A percentile compares a stretch with the other conserved stretches of the same genome.
Evolutionary conservation across 495 filamentous ascomycete species (phyloP).

Genomic region (Talaromyces thailandensis): DNA sequence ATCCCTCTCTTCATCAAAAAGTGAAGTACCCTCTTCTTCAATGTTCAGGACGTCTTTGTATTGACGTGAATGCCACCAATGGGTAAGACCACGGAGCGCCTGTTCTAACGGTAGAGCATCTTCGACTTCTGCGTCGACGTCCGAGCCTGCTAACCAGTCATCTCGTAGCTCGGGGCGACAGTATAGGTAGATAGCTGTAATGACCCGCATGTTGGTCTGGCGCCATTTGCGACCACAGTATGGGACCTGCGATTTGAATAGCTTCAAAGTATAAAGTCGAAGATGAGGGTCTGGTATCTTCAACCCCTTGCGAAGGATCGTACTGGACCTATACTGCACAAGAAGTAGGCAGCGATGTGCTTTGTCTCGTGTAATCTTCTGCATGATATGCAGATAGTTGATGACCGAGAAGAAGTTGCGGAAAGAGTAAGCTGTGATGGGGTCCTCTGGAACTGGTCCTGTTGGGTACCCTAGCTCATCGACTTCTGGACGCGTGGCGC

Average conservation of each 20-base stretch:
- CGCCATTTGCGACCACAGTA: slow-evolving; percentile 98
- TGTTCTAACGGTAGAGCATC: slow-evolving; percentile 87
- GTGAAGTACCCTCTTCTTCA: slow-evolving; percentile 36
- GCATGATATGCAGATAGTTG: slow-evolving; percentile 89
- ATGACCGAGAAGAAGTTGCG: slow-evolving; percentile 91
- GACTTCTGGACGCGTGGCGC: slow-evolving; percentile 59
- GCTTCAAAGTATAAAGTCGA: slow-evolving; percentile 88
- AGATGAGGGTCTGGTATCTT: slow-evolving; percentile 84
- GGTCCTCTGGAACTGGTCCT: slow-evolving; percentile 54
- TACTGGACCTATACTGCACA: slow-evolving; percentile 87
- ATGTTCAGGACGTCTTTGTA: slow-evolving; percentile 78
- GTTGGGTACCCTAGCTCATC: slow-evolving; percentile 80
- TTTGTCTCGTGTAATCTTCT: slow-evolving; percentile 92
- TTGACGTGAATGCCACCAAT: slow-evolving; percentile 81
- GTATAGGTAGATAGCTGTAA: slow-evolving; percentile 91
- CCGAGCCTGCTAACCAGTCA: slow-evolving; percentile 87
- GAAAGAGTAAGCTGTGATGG: slow-evolving; percentile 83
- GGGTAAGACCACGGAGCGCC: slow-evolving; percentile 73
- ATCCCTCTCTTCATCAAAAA: slow-evolving; percentile 71
- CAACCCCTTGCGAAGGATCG: slow-evolving; percentile 78
- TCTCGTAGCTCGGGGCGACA: slow-evolving; percentile 87
- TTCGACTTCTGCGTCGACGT: slow-evolving; percentile 87
- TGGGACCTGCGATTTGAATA: slow-evolving; percentile 96
- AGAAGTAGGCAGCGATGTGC: slow-evolving; percentile 88
- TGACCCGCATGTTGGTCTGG: slow-evolving; percentile 96